Conservation (phyloP, 176 grass and related monocot genomes). For the Hsuehochloa calcarea region DNA sequence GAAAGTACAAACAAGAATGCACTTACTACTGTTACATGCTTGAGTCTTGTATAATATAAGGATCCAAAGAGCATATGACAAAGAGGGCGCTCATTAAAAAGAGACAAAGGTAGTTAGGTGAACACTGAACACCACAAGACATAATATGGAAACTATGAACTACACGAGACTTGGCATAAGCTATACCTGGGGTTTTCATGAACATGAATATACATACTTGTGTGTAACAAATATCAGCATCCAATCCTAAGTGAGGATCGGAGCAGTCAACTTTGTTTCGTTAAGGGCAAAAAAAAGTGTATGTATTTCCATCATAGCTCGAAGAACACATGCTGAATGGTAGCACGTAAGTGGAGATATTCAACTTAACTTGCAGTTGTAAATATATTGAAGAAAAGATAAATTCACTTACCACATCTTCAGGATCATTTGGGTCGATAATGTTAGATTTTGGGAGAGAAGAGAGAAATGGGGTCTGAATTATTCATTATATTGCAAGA, state of each 20-base stretch:
- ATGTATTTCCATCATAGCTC: background rate
- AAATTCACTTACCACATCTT: slow-evolving; percentile 78
- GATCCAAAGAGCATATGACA: background rate
- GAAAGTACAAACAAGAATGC: background rate
- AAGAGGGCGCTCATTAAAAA: background rate
- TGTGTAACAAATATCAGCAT: slow-evolving; percentile 5
- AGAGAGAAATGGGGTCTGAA: no score
- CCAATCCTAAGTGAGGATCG: background rate
- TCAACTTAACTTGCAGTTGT: background rate
- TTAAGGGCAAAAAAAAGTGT: background rate
- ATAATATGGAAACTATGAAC: background rate
- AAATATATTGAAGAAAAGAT: background rate
- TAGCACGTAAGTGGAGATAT: background rate
- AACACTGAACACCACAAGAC: background rate
- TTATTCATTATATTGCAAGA: no score
- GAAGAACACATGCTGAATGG: slow-evolving; percentile 2
- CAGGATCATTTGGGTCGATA: slow-evolving; percentile 90
- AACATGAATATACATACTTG: background rate
- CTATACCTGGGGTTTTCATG: slow-evolving; percentile 1
- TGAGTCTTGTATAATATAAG: background rate
- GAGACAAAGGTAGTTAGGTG: background rate
- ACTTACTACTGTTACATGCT: background rate
- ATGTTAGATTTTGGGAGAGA: no score
- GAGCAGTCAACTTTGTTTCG: background rate
- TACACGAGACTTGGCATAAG: background rate